Conservation (phyloP, 345 rosid species). For the Lepidium africanum region DNA sequence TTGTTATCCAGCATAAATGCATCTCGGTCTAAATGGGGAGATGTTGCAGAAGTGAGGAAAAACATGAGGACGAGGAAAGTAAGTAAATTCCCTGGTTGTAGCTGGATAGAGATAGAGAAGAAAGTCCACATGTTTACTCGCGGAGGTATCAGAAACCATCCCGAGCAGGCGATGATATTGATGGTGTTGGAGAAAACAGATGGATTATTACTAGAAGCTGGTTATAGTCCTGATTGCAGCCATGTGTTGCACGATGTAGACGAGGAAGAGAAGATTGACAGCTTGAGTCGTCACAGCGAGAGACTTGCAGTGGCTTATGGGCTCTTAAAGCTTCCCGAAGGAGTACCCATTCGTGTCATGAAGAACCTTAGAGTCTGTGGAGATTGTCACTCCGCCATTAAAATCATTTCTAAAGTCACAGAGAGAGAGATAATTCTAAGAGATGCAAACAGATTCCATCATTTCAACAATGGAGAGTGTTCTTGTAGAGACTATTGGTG, state of each 20-base stretch:
- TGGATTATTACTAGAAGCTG: constrained; percentile 56
- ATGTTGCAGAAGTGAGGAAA: constrained; percentile 51
- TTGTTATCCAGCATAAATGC: constrained; percentile 67
- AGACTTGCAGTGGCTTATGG: constrained; percentile 80
- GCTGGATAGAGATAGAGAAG: constrained; percentile 68
- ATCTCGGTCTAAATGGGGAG: constrained; percentile 54
- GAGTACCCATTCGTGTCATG: constrained; percentile 64
- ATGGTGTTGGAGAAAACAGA: constrained; percentile 46
- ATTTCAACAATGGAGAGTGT: constrained; percentile 63
- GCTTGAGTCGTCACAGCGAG: constrained; percentile 62
- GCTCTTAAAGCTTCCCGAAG: constrained; percentile 59
- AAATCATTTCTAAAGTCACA: constrained; percentile 57
- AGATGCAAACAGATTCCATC: constrained; percentile 84
- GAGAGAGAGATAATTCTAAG: constrained; percentile 66
- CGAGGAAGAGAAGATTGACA: constrained; percentile 67
- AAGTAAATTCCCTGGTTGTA: constrained; percentile 70
- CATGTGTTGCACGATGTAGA: constrained; percentile 78
- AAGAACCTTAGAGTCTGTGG: constrained; percentile 83
- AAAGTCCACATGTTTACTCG: constrained; percentile 65
- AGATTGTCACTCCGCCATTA: constrained; percentile 70
- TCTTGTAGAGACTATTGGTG: constrained; percentile 80
- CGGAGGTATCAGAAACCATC: constrained; percentile 45
- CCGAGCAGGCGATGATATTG: constrained; percentile 44
- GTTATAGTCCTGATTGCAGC: constrained; percentile 67
- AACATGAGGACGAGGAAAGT: constrained; percentile 44